Percentiles rank a stretch among this genome's conserved stretches.
Conservation (phyloP, 208 protist genomes). For the Trypanosoma congolense region DNA sequence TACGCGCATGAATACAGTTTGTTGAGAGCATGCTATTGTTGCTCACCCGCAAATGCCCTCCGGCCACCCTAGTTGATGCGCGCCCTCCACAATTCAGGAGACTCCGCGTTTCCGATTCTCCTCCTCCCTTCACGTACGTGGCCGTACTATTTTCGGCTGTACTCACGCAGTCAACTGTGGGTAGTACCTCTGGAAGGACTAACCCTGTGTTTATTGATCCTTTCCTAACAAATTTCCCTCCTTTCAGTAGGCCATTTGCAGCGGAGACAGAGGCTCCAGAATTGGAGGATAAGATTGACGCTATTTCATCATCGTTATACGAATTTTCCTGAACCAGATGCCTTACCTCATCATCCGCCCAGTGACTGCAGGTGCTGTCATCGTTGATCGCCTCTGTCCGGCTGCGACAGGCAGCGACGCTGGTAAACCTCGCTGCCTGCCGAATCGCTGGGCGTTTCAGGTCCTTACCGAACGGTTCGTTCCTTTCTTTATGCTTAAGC, state of each 20-base stretch:
- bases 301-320: conserved; percentile 16
- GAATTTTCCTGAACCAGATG: conserved; percentile 16
- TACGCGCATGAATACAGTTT: conserved; percentile 3
- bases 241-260: conserved; percentile 2
- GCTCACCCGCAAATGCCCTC: not conserved
- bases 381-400: conserved; percentile 1
- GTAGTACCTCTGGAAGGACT: not conserved
- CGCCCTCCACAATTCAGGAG: not conserved
- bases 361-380: conserved; percentile 6
- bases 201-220: conserved; percentile 10
- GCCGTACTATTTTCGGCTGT: not conserved
- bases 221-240: conserved; percentile 12
- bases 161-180: not conserved
- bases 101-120: not conserved
- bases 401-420: not conserved
- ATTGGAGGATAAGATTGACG: conserved; percentile 6
- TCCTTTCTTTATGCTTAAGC: not conserved
- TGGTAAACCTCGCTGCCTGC: not conserved
- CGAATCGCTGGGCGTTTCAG: not conserved
- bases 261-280: not conserved
- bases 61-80: not conserved
- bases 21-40: not conserved
- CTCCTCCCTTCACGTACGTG: not conserved
- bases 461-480: not conserved
- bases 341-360: conserved; percentile 19